Evolutionary conservation across 2,329 filamentous ascomycete species (phyloP), one percentile per base, ranked within the genome.

Genomic region (Domatiomyces globalis): DNA sequence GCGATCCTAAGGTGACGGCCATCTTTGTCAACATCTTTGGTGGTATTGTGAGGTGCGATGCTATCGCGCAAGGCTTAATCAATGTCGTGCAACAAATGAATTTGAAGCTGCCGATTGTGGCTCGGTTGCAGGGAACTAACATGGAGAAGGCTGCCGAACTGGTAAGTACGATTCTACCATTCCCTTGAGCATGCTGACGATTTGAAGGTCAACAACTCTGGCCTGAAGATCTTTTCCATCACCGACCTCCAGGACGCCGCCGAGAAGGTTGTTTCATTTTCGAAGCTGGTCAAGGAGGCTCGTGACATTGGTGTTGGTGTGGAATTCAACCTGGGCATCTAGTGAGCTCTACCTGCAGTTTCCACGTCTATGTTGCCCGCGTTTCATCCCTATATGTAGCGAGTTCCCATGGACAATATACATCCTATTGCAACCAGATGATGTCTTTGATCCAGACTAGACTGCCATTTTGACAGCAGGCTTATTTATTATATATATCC

Each of bases 1-100:
- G 84, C 72, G 92, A 98, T 71, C 82, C 88, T 67, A 96, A 96
- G 79, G 92, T 98, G 60, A 90, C 89, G 49, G 92, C 92, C 65
- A 92, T 98, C 75, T 98, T 98, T 63, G 92, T 98, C 76, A 98
- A 98, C 81, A 98, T 98, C 71, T 98, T 98, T 68, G 92, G 92
- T 68, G 92, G 92, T 74, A 98, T 98, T 63, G 92, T 98, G 62
- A 83, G 92, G 65, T 98, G 92, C 69, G 92, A 98, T 69, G 88
- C 87, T 65, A 98, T 98, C 68, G 92, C 92, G 61, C 85, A 89
- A 72, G 92, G 92, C 66, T 78, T 98, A 63, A 94, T 98, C 75
- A 84, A 87, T 69, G 94, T 95, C 52, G 92, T 92, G 56, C 80
- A 95, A 75, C 81, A 81, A 65, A 89, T 98, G 78, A 89, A 95